Evolutionary conservation across 1,284 basidiomycete species (phyloP), one percentile per base, ranked within the genome.

Genomic region (Sanghuangporus weigelae): DNA sequence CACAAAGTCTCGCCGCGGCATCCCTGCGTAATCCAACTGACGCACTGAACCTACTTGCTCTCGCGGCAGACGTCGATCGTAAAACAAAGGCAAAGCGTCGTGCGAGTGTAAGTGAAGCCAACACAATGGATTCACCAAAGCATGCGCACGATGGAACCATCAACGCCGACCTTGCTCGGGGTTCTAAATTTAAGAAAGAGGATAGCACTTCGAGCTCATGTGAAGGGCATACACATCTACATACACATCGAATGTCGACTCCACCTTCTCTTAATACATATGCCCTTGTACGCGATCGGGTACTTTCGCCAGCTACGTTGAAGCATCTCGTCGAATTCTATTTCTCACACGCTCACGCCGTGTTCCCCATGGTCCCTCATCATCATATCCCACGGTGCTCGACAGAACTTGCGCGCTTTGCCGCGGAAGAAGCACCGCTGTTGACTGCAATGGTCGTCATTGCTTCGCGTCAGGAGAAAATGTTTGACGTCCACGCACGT

Each of bases 311-410:
- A 4, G 68, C 69, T 14, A 71, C 74, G 64, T 70, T 77, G 3
- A 59, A 68, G 4, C 66, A 64, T 19, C 70, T 77, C 39, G 71
- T 73, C 8, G 70, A 74, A 6, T 67, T 67, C 1, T 79, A 77
- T 66, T 78, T 79, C 67, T 64, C 68, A 3, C 71, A 72, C 49
- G 71, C 77, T 57, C 78, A 79, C 63, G 74, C 75, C 63, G 68
- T 79, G 38, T 77, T 78, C 57, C 78, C 78, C 2, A 75, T 79
- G 68, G 71, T 78, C 0, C 73, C 76, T 0, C 69, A 72, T 12
- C 65, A 70, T 4, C 69, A 72, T 10, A 76, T 78, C 6, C 78
- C 78, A 0, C 67, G 68, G n/a, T 73, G 70, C 0, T 66, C 68
- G 2, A 73, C 71, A 3, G 70, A 75, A 31, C 71, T 78, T 5